phyloP scores from a whole-genome alignment of 2,329 filamentous ascomycete genomes.

The Macrophomina tecta region DNA sequence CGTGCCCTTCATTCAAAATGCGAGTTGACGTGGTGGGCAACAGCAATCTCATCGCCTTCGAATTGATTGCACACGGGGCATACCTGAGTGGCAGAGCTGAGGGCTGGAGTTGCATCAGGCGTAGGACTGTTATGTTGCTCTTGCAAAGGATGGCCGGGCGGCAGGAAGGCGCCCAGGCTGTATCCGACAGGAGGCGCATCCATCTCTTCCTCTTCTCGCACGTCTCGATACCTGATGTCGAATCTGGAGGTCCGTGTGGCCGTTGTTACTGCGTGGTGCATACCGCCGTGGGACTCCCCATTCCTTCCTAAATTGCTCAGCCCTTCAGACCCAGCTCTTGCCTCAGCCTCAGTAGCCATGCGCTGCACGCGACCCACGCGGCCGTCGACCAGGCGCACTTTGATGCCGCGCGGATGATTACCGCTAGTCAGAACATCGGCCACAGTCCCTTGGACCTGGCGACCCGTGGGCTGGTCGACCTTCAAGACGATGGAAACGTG shows the following conservation, averaged over 20 bases:
- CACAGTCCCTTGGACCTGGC: constrained; percentile 71
- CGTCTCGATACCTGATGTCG: constrained; percentile 27
- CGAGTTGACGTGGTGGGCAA: constrained; percentile 68
- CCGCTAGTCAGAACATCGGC: constrained; percentile 72
- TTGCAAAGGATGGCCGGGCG: constrained; percentile 20
- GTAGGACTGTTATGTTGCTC: constrained; percentile 31
- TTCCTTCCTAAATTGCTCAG: constrained; percentile 36
- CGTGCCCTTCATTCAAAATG: constrained; percentile 55
- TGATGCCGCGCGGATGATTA: constrained; percentile 79
- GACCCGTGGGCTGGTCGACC: constrained; percentile 75
- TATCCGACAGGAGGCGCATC: constrained; percentile 16
- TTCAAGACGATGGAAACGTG: constrained; percentile 77
- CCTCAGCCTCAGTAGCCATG: constrained; percentile 49
- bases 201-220: constrained; percentile 26
- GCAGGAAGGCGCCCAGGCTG: constrained; percentile 24
- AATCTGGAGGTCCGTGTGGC: constrained; percentile 10
- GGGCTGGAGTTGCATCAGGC: constrained; percentile 21
- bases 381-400: constrained; percentile 74
- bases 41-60: constrained; percentile 71
- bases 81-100: constrained; percentile 38
- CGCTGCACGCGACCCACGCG: constrained; percentile 76
- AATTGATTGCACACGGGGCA: constrained; percentile 73
- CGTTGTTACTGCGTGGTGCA: neutral
- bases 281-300: constrained; percentile 31
- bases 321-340: constrained; percentile 36